Conservation (phyloP, 352 stramenopile genomes). For the Pythium aphanidermatum region DNA sequence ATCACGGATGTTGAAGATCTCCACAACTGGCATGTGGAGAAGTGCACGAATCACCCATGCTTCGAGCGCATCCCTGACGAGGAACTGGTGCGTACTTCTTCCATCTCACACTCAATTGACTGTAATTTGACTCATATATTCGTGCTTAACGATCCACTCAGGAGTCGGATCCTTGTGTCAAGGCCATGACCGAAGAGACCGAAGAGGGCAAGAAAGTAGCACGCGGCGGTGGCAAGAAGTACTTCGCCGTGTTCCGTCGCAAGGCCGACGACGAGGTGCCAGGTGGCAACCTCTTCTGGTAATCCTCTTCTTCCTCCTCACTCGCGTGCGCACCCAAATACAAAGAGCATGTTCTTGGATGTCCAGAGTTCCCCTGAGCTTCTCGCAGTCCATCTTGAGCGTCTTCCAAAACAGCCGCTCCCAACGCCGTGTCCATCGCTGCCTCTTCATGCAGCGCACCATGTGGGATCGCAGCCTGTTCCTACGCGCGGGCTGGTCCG, state of each 20-base stretch:
- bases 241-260: conserved; percentile 75
- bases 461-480: too few relatives aligned
- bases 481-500: too few relatives aligned
- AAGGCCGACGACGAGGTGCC: conserved; percentile 52
- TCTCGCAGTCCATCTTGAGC: too few relatives aligned
- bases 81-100: conserved; percentile 50
- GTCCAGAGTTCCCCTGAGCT: too few relatives aligned
- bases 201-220: conserved; percentile 99
- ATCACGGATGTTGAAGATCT: conserved; percentile 99
- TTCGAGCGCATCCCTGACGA: conserved; percentile 89
- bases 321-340: too few relatives aligned
- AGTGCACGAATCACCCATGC: conserved; percentile 91
- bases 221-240: conserved; percentile 87
- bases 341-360: too few relatives aligned
- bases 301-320: conserved; percentile 1
- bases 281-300: conserved; percentile 68
- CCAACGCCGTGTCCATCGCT: too few relatives aligned
- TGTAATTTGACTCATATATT: background rate
- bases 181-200: conserved; percentile 95
- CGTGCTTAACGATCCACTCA: conserved; percentile 14
- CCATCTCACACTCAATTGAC: background rate
- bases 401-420: too few relatives aligned
- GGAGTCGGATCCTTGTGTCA: conserved; percentile 89
- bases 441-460: too few relatives aligned
- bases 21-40: conserved; percentile 96